Base-by-base conservation (phyloP, 1,284 basidiomycete species). In the Rhizoctonia solani region DNA sequence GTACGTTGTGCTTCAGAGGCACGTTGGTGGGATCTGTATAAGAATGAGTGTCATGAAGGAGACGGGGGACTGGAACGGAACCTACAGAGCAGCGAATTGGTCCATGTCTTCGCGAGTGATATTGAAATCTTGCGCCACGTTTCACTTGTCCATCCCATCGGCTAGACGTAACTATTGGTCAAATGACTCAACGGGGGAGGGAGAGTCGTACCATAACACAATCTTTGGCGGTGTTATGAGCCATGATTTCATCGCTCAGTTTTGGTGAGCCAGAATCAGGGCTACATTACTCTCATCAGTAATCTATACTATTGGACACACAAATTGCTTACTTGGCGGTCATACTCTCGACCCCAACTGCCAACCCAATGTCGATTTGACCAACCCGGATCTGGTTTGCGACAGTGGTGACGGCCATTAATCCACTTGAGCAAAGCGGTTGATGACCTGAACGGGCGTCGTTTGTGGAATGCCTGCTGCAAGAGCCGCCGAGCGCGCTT, bases 131-230 rank as follows among this genome's bases (percentile, higher is more conserved):
- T 80, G 80, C 13, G 90, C 90, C 54, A 90, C 85, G 71, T 90
- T 91, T 91, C 89, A 67, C 85, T 89, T 1, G 92, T 93, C 92
- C 92, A 93, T 9, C 92, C 90, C 92, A 93, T 93, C 25, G 88
- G 88, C 77, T 85, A 76, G 30, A 77, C n/a, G 8, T 19, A 9
- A 27, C 42, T 34, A 19, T 30, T 9, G 54, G 34, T 66, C 73
- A 73, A 23, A 69, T 59, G 11, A 71, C 68, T 39, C 70, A 69
- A 30, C 68, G 71, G 46, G 70, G 65, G 19, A 71, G 68, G 53
- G 70, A 71, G 16, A 68, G n/a, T 37, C 67, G 30, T 70, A 88
- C 89, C 82, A 91, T 87, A 58, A 90, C 83, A 71, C 87, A 92
- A 73, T 93, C 91, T 69, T 86, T 81, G 0, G 90, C 87, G 70